Percentiles rank a stretch among this genome's conserved stretches.
Evolutionary conservation across 495 filamentous ascomycete genomes (phyloP).

Genomic region (Immersiella caudata): DNA sequence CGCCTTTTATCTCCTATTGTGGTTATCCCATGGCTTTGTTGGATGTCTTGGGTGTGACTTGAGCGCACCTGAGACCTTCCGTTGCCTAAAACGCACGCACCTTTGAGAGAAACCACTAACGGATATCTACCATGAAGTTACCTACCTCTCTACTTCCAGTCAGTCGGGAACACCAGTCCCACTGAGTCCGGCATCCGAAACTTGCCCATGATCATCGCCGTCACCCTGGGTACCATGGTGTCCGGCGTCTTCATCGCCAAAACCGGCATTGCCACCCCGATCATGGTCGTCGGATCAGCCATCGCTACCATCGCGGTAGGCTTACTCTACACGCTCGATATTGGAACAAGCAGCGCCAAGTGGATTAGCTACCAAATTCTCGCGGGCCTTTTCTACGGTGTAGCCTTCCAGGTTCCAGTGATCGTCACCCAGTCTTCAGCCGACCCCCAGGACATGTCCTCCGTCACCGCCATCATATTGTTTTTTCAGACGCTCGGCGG

Average conservation of each 20-base stretch:
- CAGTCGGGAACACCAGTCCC: constrained; percentile 48
- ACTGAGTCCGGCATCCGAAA: constrained; percentile 54
- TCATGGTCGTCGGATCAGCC: constrained; percentile 52
- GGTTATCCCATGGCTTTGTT: too few species aligned
- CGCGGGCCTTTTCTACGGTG: constrained; percentile 54
- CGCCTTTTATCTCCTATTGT: too few species aligned
- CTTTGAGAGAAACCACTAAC: too few species aligned
- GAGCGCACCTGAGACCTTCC: too few species aligned
- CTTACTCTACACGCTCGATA: constrained; percentile 52
- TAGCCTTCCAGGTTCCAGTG: constrained; percentile 54
- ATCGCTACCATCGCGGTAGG: constrained; percentile 59
- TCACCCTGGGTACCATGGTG: constrained; percentile 50
- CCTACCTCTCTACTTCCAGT: constrained; percentile 67
- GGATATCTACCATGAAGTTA: constrained; percentile 37
- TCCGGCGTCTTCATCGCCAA: constrained; percentile 51
- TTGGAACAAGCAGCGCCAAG: constrained; percentile 44
- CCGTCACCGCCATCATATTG: constrained; percentile 50
- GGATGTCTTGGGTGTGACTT: too few species aligned
- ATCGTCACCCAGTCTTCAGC: constrained; percentile 60
- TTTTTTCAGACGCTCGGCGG: constrained; percentile 58
- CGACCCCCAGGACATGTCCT: constrained; percentile 36
- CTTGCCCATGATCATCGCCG: constrained; percentile 55
- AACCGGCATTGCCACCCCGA: constrained; percentile 56
- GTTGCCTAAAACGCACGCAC: too few species aligned
- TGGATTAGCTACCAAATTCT: constrained; percentile 66